Conservation (phyloP, 1,284 basidiomycete genomes). For the Ceratobasidium sp. region DNA sequence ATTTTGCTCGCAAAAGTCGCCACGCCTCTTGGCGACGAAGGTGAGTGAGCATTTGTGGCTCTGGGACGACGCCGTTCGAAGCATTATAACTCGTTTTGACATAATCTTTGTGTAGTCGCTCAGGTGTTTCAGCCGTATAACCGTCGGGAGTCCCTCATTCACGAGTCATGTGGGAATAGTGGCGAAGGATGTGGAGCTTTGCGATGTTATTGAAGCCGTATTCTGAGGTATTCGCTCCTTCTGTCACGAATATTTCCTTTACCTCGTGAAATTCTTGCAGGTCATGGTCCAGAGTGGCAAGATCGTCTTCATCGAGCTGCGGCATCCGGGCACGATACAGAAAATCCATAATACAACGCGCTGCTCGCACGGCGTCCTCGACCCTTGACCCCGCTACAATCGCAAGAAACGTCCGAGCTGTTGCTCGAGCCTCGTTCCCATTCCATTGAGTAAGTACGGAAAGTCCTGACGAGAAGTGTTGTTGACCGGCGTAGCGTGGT, state of each 20-base stretch:
- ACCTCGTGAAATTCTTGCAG: constrained; percentile 48
- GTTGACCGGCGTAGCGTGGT: constrained; percentile 15
- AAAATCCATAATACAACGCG: constrained; percentile 57
- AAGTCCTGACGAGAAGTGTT: constrained; percentile 34
- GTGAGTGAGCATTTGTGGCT: neutral
- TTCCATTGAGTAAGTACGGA: constrained; percentile 38
- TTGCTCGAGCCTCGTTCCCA: constrained; percentile 42
- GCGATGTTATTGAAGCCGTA: constrained; percentile 50
- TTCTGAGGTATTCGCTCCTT: neutral
- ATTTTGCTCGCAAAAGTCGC: neutral
- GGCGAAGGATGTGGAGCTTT: constrained; percentile 42
- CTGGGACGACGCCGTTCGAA: neutral
- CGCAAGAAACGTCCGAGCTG: constrained; percentile 29
- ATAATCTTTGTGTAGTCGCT: constrained; percentile 41
- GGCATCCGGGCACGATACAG: constrained; percentile 49
- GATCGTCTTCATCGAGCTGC: neutral
- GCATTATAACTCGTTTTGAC: neutral
- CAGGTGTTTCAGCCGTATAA: constrained; percentile 45
- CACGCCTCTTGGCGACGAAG: neutral
- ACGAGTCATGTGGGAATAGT: constrained; percentile 33
- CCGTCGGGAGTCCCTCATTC: constrained; percentile 45
- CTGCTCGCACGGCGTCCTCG: constrained; percentile 45
- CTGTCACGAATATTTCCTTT: constrained; percentile 47
- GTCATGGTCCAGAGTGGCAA: constrained; percentile 37
- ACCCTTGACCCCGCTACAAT: neutral